Evolutionary conservation across 495 filamentous ascomycete genomes (phyloP).

Genomic region (Talaromyces ruber): DNA sequence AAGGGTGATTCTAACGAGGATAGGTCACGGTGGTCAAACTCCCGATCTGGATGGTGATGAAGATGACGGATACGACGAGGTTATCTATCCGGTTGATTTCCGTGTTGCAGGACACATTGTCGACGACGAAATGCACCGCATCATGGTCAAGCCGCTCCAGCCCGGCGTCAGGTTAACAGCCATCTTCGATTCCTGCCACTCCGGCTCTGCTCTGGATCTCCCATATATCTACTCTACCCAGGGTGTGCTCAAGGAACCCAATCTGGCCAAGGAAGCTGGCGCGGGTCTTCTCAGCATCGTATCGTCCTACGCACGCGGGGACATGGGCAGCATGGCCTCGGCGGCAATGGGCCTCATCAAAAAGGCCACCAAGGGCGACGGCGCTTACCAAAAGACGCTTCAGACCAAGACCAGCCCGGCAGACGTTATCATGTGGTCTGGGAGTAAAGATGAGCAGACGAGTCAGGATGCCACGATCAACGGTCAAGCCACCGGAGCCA

Average conservation of each 20-base stretch:
- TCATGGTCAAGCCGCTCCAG: conserved; percentile 80
- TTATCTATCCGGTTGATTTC: conserved; percentile 97
- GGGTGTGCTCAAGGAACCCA: conserved; percentile 94
- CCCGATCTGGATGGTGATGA: conserved; percentile 91
- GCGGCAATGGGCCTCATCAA: conserved; percentile 85
- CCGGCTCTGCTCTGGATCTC: conserved; percentile 89
- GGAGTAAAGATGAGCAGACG: conserved; percentile 94
- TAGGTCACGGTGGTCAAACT: conserved; percentile 93
- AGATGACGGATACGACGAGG: conserved; percentile 94
- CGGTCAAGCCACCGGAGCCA: conserved; percentile 87
- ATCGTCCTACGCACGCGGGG: conserved; percentile 77
- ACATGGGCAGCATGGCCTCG: conserved; percentile 70
- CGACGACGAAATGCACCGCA: conserved; percentile 97
- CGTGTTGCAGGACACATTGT: conserved; percentile 84
- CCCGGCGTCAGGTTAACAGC: conserved; percentile 88
- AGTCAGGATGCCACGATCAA: conserved; percentile 55
- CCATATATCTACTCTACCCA: conserved; percentile 96
- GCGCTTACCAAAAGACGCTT: conserved; percentile 65
- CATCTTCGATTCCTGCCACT: conserved; percentile 99
- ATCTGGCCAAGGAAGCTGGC: conserved; percentile 94
- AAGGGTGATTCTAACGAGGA: background rate
- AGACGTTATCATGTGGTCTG: conserved; percentile 96
- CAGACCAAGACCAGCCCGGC: conserved; percentile 89
- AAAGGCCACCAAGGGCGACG: conserved; percentile 75
- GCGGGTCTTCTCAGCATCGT: conserved; percentile 83